These are phyloP conservation scores for Xylaria sp. DNA, from an alignment of 2,329 filamentous ascomycete genomes.

Conservation along the genomic window DNA sequence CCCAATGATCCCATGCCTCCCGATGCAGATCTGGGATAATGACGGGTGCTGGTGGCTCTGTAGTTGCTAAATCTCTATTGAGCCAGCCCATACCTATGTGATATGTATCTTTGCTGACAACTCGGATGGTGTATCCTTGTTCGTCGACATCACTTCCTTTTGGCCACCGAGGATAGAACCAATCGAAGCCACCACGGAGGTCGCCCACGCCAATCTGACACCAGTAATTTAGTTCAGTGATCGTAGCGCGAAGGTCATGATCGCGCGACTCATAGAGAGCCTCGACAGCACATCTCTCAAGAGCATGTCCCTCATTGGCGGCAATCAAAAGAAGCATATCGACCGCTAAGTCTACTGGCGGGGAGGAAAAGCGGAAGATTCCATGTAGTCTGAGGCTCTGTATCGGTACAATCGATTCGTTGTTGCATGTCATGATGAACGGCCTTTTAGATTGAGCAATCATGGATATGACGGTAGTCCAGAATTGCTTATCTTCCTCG, in stretches of 20 bases:
- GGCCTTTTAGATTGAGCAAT: constrained; percentile 88
- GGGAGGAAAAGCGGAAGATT: constrained; percentile 78
- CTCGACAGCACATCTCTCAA: constrained; percentile 73
- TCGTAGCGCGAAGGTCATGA: constrained; percentile 80
- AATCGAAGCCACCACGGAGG: constrained; percentile 85
- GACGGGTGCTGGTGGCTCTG: constrained; percentile 52
- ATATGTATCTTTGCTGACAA: constrained; percentile 85
- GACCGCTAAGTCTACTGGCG: constrained; percentile 73
- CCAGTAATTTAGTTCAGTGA: constrained; percentile 93
- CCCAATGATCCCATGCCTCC: constrained; percentile 75
- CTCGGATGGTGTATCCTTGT: constrained; percentile 74
- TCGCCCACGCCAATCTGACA: constrained; percentile 96
- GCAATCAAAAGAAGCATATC: constrained; percentile 86
- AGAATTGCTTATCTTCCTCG: constrained; percentile 96
- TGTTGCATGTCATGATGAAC: constrained; percentile 94
- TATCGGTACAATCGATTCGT: constrained; percentile 83
- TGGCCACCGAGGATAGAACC: constrained; percentile 85
- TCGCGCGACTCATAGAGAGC: constrained; percentile 75
- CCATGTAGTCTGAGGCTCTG: constrained; percentile 82
- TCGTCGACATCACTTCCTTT: constrained; percentile 75
- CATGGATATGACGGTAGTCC: constrained; percentile 81
- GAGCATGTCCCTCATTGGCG: constrained; percentile 86
- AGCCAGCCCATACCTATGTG: constrained; percentile 80
- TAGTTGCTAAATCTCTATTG: constrained; percentile 66
- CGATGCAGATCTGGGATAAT: constrained; percentile 71